Evolutionary conservation across 768 basidiomycete species (phyloP).

Genomic region (Dacryopinax spathularia): DNA sequence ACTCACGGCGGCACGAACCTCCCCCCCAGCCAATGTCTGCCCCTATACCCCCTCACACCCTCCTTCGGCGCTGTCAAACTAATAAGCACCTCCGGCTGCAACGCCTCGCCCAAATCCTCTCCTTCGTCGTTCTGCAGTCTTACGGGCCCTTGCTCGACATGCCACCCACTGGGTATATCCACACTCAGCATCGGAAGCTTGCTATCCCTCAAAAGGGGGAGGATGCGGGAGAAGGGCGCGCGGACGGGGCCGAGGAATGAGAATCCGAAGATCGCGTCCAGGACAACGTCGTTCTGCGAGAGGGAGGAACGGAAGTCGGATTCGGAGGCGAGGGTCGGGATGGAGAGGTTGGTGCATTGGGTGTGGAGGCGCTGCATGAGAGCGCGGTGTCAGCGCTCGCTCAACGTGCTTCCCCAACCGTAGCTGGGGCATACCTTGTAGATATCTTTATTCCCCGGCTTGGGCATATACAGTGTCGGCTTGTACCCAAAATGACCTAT

Average conservation of each 20-base stretch:
- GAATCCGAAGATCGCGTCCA: conserved; percentile 97
- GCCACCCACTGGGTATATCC: conserved; percentile 96
- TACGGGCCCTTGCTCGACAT: conserved; percentile 62
- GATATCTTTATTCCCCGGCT: conserved; percentile 89
- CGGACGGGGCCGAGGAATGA: conserved; percentile 88
- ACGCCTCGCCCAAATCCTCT: conserved; percentile 27
- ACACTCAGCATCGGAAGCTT: conserved; percentile 77
- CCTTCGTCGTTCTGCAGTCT: conserved; percentile 21
- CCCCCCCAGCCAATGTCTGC: conserved; percentile 86
- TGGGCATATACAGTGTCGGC: conserved; percentile 85
- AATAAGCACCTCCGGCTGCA: conserved; percentile 66
- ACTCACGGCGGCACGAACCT: conserved; percentile 79
- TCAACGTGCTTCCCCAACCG: neutral
- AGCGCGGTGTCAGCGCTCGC: too few relatives aligned
- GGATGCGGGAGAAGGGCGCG: conserved; percentile 65
- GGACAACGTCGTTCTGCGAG: conserved; percentile 56
- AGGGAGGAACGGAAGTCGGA: conserved; percentile 35
- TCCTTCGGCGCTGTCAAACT: conserved; percentile 91
- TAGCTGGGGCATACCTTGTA: conserved; percentile 44
- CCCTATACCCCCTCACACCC: conserved; percentile 62
- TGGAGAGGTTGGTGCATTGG: conserved; percentile 82
- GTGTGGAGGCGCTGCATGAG: conserved; percentile 54
- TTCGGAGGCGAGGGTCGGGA: conserved; percentile 45
- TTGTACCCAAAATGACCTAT: conserved; percentile 84
- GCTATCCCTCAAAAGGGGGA: conserved; percentile 49